Evolutionary conservation across 176 grass and related monocot genomes (phyloP).

Genomic region (maize (Zea mays)): DNA sequence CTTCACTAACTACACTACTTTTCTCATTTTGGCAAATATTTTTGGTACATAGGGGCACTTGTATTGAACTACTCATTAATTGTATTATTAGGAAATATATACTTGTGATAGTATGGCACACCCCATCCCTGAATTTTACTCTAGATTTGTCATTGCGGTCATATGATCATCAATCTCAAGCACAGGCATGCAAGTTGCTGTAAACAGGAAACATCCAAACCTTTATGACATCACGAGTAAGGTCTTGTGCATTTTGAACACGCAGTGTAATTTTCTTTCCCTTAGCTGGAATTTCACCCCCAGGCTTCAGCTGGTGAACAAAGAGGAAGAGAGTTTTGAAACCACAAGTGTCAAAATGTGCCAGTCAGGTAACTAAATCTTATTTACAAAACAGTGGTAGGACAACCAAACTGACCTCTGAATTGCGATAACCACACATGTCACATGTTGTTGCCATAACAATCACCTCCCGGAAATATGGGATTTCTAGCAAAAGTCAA

Average conservation of each 20-base stretch:
- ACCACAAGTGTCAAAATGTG: neutral
- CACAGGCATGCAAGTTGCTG: neutral
- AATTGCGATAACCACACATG: slow-evolving; percentile 83
- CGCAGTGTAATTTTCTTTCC: slow-evolving; percentile 75
- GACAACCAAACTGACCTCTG: slow-evolving; percentile 65
- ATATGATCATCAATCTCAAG: slow-evolving; percentile 9
- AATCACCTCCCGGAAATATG: slow-evolving; percentile 92
- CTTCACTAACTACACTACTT: neutral
- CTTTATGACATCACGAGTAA: slow-evolving; percentile 97
- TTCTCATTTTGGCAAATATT: neutral
- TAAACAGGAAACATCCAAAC: slow-evolving; percentile 40
- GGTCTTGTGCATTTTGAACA: slow-evolving; percentile 67
- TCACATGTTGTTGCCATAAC: slow-evolving; percentile 89
- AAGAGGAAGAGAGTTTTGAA: slow-evolving; percentile 6
- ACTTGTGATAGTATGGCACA: neutral
- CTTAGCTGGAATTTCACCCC: slow-evolving; percentile 80
- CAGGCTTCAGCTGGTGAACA: slow-evolving; percentile 78
- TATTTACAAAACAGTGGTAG: slow-evolving; percentile 9
- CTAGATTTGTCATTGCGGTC: neutral
- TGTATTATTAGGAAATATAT: neutral
- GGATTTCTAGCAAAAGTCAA: slow-evolving; percentile 74
- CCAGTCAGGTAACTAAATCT: neutral
- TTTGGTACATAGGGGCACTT: neutral
- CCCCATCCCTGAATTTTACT: neutral
- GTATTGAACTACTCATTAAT: neutral